Percentiles rank a stretch among this genome's conserved stretches.
Conservation (phyloP, 345 rosid genomes). For the Physaria fendleri region DNA sequence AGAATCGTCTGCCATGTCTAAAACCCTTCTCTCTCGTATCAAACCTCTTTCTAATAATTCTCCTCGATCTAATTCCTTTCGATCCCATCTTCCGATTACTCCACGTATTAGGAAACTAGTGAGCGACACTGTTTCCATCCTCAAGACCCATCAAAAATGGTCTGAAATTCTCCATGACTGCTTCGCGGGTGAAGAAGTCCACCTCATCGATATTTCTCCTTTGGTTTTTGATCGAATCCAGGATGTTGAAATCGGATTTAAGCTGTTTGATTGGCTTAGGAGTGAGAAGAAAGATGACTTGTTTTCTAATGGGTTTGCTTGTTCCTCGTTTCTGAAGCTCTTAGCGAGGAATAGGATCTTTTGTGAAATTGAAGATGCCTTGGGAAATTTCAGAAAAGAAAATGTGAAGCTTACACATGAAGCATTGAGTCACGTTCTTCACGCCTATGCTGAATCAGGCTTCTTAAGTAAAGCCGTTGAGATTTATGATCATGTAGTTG, state of each 20-base stretch:
- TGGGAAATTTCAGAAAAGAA: constrained; percentile 40
- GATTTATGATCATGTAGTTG: constrained; percentile 34
- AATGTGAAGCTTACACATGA: constrained; percentile 47
- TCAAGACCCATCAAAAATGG: constrained; percentile 48
- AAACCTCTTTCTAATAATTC: constrained; percentile 42
- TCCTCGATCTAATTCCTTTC: constrained; percentile 1
- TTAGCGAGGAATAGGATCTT: constrained; percentile 51
- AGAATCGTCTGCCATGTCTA: constrained; percentile 48
- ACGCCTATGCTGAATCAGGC: constrained; percentile 50
- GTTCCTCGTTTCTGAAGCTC: constrained; percentile 70
- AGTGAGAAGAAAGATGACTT: constrained; percentile 23
- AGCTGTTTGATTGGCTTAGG: constrained; percentile 52
- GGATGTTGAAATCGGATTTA: constrained; percentile 55
- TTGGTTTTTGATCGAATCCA: constrained; percentile 56
- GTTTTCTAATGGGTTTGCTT: constrained; percentile 42
- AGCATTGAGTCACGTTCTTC: constrained; percentile 49
- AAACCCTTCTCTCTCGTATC: constrained; percentile 60
- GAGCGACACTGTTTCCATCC: constrained; percentile 43
- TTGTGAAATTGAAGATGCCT: constrained; percentile 37
- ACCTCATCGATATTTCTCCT: constrained; percentile 49
- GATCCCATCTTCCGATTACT: constrained; percentile 32
- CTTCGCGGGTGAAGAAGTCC: constrained; percentile 28
- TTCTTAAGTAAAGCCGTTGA: constrained; percentile 48
- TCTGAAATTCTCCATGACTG: constrained; percentile 34
- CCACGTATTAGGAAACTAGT: constrained; percentile 39